Percentiles rank a stretch among this genome's conserved stretches.
These are phyloP conservation scores for Carex pumila DNA, from an alignment of 176 grass and related monocot species.

Conservation along the genomic window DNA sequence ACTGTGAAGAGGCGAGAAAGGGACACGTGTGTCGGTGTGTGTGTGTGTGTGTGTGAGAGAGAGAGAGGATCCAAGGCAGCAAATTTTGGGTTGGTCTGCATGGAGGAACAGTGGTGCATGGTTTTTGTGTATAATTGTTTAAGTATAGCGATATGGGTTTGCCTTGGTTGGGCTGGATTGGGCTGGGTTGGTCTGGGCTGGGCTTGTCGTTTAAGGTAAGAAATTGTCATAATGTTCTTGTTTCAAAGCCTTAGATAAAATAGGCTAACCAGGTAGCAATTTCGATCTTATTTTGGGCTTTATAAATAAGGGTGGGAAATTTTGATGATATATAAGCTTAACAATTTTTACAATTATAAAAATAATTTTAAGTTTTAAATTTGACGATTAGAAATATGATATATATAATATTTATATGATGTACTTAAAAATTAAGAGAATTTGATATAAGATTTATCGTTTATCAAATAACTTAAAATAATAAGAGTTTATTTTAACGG, in stretches of 20 bases:
- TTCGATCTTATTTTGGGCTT: not conserved
- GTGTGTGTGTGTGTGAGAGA: too few relatives aligned
- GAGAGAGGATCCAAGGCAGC: not conserved
- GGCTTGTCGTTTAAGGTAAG: not conserved
- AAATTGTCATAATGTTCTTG: not conserved
- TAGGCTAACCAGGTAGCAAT: not conserved
- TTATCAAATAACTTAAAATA: too few relatives aligned
- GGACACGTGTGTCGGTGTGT: not conserved
- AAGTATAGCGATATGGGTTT: not conserved
- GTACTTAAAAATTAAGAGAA: too few relatives aligned
- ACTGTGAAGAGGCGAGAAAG: not conserved
- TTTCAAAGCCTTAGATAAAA: not conserved
- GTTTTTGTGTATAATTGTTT: too few relatives aligned
- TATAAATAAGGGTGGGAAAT: not conserved
- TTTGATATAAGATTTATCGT: too few relatives aligned
- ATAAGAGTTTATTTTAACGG: too few relatives aligned
- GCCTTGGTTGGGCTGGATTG: not conserved
- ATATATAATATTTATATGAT: too few relatives aligned
- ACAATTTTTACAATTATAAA: not conserved
- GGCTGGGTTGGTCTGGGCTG: not conserved
- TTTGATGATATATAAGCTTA: too few relatives aligned
- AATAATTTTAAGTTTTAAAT: not conserved
- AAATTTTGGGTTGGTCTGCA: not conserved
- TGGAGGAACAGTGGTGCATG: too few relatives aligned
- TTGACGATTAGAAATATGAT: not conserved